Evolutionary conservation across 805 yeast species (phyloP).

Genomic region (Starmerella cellae): DNA sequence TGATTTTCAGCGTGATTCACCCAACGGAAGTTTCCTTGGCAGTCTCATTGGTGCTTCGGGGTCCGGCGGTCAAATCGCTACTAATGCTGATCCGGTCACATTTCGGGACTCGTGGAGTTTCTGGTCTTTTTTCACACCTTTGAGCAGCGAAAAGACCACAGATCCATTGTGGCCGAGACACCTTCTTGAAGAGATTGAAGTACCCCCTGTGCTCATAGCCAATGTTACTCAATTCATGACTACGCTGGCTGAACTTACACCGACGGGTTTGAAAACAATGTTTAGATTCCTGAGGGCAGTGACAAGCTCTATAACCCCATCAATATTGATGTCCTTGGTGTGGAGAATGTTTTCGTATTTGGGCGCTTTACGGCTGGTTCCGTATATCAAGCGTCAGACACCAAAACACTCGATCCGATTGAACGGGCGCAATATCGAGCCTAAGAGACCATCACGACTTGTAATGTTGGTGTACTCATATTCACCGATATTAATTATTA

Average conservation of each 20-base stretch:
- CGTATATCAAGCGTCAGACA: slow-evolving; percentile 36
- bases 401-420: slow-evolving; percentile 1
- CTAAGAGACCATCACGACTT: slow-evolving; percentile 9
- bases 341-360: slow-evolving; percentile 73
- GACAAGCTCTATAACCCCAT: slow-evolving; percentile 55
- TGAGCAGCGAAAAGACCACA: not conserved
- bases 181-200: slow-evolving; percentile 20
- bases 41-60: not conserved
- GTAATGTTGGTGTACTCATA: slow-evolving; percentile 55
- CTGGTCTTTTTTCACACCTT: slow-evolving; percentile 3
- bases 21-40: not conserved
- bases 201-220: slow-evolving; percentile 31
- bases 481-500: slow-evolving; percentile 86
- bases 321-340: slow-evolving; percentile 67
- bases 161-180: slow-evolving; percentile 3
- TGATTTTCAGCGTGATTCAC: slow-evolving; percentile 39
- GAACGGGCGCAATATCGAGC: slow-evolving; percentile 16
- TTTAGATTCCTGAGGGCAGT: slow-evolving; percentile 37
- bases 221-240: slow-evolving; percentile 29
- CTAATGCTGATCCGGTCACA: not conserved
- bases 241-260: slow-evolving; percentile 29
- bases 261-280: slow-evolving; percentile 31
- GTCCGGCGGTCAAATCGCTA: not conserved
- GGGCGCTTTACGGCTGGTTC: slow-evolving; percentile 89
- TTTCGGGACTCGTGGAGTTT: not conserved